Conservation (phyloP, 1,284 basidiomycete genomes). For the Neotropicomus parvogracilis region DNA sequence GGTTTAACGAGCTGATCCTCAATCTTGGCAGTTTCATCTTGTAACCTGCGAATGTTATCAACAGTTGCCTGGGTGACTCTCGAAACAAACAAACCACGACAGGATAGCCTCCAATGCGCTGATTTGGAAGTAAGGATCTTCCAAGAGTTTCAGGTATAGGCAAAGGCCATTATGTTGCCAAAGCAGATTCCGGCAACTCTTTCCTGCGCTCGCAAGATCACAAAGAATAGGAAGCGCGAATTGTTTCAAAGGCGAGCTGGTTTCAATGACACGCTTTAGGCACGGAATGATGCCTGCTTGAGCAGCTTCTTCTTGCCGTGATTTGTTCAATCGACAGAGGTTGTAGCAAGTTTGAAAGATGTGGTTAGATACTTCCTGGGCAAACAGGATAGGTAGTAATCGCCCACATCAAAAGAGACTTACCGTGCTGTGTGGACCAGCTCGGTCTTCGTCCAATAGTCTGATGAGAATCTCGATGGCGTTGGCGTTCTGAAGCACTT, state of each 20-base stretch:
- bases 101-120: slow-evolving; percentile 88
- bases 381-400: slow-evolving; percentile 3
- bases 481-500: slow-evolving; percentile 94
- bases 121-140: slow-evolving; percentile 95
- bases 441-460: slow-evolving; percentile 78
- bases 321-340: slow-evolving; percentile 90
- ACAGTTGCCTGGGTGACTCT: slow-evolving; percentile 2
- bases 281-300: slow-evolving; percentile 92
- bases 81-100: slow-evolving; percentile 64
- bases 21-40: slow-evolving; percentile 91
- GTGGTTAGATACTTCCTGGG: slow-evolving; percentile 88
- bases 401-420: slow-evolving; percentile 28
- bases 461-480: slow-evolving; percentile 87
- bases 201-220: slow-evolving; percentile 90
- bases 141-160: slow-evolving; percentile 82
- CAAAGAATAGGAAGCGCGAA: slow-evolving; percentile 96
- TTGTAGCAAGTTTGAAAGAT: slow-evolving; percentile 95
- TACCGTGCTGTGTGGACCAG: slow-evolving; percentile 79
- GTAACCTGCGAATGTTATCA: slow-evolving; percentile 55
- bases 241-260: slow-evolving; percentile 88
- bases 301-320: slow-evolving; percentile 93
- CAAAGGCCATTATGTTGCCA: slow-evolving; percentile 85
- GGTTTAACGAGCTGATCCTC: slow-evolving; percentile 83
- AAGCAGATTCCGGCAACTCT: slow-evolving; percentile 80
- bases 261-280: slow-evolving; percentile 82